A percentile compares a stretch with the other conserved stretches of the same genome.
phyloP scores from a whole-genome alignment of 2,329 filamentous ascomycete genomes.

The Clarireedia monteithiana region DNA sequence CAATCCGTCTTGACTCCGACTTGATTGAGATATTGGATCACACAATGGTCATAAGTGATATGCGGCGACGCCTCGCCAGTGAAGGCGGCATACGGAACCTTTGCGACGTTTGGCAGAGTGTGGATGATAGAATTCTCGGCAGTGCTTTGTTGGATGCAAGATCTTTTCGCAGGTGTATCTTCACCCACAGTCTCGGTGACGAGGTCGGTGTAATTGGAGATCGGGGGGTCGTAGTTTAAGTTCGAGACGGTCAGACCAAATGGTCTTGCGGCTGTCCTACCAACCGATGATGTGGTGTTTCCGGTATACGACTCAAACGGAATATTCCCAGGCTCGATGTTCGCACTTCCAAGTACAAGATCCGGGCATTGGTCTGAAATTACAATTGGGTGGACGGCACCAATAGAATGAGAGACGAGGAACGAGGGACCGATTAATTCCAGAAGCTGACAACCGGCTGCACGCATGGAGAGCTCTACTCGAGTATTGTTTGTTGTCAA shows the following conservation, averaged over 20 bases:
- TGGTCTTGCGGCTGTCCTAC: conserved; percentile 13
- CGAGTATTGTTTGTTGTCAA: conserved; percentile 24
- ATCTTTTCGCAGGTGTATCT: conserved; percentile 17
- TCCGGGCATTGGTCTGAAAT: conserved; percentile 26
- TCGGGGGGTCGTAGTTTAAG: conserved; percentile 18
- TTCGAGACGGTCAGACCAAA: conserved; percentile 19
- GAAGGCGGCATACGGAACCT: conserved; percentile 27
- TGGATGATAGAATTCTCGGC: conserved; percentile 2
- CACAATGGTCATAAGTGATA: conserved; percentile 29
- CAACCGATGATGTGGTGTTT: conserved; percentile 15
- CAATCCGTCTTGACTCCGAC: conserved; percentile 19
- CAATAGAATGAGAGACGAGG: conserved; percentile 29
- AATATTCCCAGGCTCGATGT: conserved; percentile 25
- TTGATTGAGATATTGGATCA: conserved; percentile 21
- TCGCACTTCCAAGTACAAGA: conserved; percentile 24
- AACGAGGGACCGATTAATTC: conserved; percentile 26
- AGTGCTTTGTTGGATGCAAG: conserved; percentile 14
- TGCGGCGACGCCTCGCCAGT: conserved; percentile 28
- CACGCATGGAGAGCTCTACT: conserved; percentile 26
- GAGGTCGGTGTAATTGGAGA: conserved; percentile 15
- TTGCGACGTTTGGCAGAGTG: conserved; percentile 20
- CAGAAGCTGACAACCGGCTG: conserved; percentile 27
- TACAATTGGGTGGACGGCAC: conserved; percentile 18
- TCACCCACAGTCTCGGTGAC: conserved; percentile 15
- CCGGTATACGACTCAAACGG: conserved; percentile 20